Conservation (phyloP, 305 asterid genomes). For the Rubia peregrina region DNA sequence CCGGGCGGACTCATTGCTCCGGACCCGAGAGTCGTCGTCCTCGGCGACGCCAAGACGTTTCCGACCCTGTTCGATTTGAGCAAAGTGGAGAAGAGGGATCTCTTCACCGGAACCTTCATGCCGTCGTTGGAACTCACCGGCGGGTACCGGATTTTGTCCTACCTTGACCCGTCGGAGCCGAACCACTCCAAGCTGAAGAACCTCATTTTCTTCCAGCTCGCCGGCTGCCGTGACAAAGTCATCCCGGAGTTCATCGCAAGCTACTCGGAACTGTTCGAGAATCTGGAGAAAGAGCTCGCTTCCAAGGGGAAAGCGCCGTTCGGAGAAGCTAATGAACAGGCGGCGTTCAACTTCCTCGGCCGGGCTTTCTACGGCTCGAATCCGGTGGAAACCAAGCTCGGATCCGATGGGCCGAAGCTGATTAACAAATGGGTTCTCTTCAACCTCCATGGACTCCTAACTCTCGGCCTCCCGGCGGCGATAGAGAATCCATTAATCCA, state of each 20-base stretch:
- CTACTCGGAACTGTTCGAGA: constrained; percentile 40
- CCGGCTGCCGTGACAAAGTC: constrained; percentile 52
- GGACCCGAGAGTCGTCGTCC: constrained; percentile 55
- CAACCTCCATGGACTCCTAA: constrained; percentile 55
- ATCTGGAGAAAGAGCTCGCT: constrained; percentile 42
- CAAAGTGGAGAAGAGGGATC: constrained; percentile 63
- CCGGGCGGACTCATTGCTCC: constrained; percentile 65
- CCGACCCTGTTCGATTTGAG: constrained; percentile 62
- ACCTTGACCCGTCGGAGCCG: constrained; percentile 79
- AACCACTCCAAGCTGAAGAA: constrained; percentile 57
- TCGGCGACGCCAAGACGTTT: constrained; percentile 72
- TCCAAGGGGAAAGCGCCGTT: constrained; percentile 49
- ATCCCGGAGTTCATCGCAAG: constrained; percentile 53
- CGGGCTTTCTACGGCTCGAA: constrained; percentile 45
- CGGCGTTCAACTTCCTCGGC: constrained; percentile 64
- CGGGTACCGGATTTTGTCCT: constrained; percentile 64
- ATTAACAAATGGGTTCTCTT: constrained; percentile 63
- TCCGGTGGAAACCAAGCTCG: constrained; percentile 45
- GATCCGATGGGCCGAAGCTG: constrained; percentile 54
- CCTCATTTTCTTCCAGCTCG: constrained; percentile 49
- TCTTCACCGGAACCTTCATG: constrained; percentile 75
- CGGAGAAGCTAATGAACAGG: constrained; percentile 47
- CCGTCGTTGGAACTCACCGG: constrained; percentile 76
- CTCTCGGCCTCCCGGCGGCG: constrained; percentile 42
- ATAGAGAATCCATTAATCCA: constrained; percentile 62